phyloP scores from a whole-genome alignment of 2,329 filamentous ascomycete genomes.

The Fusarium hainanense region DNA sequence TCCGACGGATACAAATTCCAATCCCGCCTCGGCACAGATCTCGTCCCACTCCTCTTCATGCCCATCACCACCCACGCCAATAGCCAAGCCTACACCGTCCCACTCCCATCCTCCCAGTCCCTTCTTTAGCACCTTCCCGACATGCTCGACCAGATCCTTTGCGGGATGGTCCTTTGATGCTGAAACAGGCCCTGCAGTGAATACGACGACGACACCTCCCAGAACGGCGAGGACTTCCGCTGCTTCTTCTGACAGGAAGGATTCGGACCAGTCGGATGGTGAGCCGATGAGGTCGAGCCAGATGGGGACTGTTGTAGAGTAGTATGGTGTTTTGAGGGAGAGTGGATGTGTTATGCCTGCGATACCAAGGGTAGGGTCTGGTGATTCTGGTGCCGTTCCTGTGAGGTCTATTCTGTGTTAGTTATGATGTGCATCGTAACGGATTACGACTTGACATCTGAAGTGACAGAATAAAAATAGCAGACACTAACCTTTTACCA shows the following conservation, averaged over 20 bases:
- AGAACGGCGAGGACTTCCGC: slow-evolving; percentile 70
- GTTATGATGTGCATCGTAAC: background rate
- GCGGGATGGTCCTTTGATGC: slow-evolving; percentile 36
- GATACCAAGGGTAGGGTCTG: slow-evolving; percentile 55
- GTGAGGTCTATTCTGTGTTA: slow-evolving; percentile 60
- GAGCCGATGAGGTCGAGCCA: slow-evolving; percentile 73
- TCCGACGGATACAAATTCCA: slow-evolving; percentile 71
- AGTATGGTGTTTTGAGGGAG: slow-evolving; percentile 68
- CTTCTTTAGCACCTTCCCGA: slow-evolving; percentile 66
- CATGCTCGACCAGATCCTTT: slow-evolving; percentile 60
- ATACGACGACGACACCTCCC: slow-evolving; percentile 66
- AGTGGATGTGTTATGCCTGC: slow-evolving; percentile 71
- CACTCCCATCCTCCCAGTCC: slow-evolving; percentile 70
- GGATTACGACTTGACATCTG: background rate
- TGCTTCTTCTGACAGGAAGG: slow-evolving; percentile 71
- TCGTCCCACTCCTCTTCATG: slow-evolving; percentile 71
- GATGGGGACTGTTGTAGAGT: slow-evolving; percentile 68
- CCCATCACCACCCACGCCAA: slow-evolving; percentile 63
- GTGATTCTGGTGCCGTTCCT: slow-evolving; percentile 54
- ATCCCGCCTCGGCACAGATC: slow-evolving; percentile 63
- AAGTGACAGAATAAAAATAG: background rate
- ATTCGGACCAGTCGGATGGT: slow-evolving; percentile 64
- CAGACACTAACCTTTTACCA: slow-evolving; percentile 63
- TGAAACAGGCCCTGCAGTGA: slow-evolving; percentile 43
- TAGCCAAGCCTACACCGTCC: slow-evolving; percentile 71